A percentile compares a stretch with the other conserved stretches of the same genome.
Conservation (phyloP, 2,329 filamentous ascomycete genomes). For the Claviceps cyperi region DNA sequence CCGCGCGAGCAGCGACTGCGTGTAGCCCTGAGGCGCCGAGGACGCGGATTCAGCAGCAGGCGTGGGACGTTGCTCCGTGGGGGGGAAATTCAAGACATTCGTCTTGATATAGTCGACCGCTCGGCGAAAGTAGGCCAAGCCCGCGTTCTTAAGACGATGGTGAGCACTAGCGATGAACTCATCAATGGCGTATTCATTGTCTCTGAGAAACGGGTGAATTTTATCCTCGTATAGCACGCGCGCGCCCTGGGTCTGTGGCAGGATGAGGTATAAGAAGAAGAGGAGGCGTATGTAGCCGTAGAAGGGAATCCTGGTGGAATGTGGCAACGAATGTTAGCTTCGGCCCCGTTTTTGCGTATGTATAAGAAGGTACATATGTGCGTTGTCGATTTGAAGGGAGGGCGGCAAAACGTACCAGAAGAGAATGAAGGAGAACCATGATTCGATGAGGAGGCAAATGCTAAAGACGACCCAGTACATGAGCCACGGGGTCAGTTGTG, state of each 20-base stretch:
- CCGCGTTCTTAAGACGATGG: constrained; percentile 61
- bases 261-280: constrained; percentile 84
- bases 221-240: constrained; percentile 71
- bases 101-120: constrained; percentile 59
- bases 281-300: constrained; percentile 82
- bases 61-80: constrained; percentile 1
- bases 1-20: constrained; percentile 66
- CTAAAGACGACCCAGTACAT: constrained; percentile 98
- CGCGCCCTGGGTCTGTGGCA: constrained; percentile 94
- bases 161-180: constrained; percentile 73
- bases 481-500: constrained; percentile 87
- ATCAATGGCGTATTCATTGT: constrained; percentile 83
- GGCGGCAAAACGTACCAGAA: constrained; percentile 41
- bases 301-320: constrained; percentile 57
- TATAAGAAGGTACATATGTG: neutral
- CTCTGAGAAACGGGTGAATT: constrained; percentile 73
- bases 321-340: neutral
- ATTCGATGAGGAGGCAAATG: constrained; percentile 67
- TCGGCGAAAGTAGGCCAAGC: constrained; percentile 60
- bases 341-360: neutral
- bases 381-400: neutral
- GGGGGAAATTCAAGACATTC: constrained; percentile 61
- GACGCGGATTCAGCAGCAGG: constrained; percentile 24
- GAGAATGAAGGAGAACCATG: constrained; percentile 76
- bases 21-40: constrained; percentile 45